These are phyloP conservation scores for Zalerion maritima DNA, from an alignment of 495 filamentous ascomycete genomes.

Conservation along the genomic window DNA sequence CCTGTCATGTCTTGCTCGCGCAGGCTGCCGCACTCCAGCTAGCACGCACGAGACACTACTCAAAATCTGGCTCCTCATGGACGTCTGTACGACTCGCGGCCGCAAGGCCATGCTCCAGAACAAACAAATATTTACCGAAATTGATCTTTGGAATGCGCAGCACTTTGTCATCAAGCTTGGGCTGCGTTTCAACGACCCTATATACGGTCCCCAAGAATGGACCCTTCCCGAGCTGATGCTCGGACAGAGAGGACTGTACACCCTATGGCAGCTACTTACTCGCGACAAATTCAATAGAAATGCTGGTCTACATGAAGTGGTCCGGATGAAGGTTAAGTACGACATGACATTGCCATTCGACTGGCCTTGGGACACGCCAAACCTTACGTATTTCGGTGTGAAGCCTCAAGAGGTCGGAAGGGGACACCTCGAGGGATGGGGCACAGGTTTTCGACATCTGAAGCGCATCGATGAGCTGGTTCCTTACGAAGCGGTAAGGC, in stretches of 20 bases:
- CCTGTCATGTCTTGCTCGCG: slow-evolving; percentile 30
- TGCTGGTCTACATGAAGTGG: slow-evolving; percentile 25
- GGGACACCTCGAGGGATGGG: slow-evolving; percentile 38
- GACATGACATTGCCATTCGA: slow-evolving; percentile 9
- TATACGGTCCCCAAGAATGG: slow-evolving; percentile 21
- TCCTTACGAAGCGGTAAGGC: slow-evolving; percentile 28
- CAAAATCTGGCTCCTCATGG: slow-evolving; percentile 56
- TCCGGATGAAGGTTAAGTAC: slow-evolving; percentile 30
- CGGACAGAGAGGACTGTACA: slow-evolving; percentile 37
- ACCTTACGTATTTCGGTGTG: slow-evolving; percentile 21
- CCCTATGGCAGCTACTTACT: slow-evolving; percentile 35
- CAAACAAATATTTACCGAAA: slow-evolving; percentile 29
- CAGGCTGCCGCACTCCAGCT: slow-evolving; percentile 36
- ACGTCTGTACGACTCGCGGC: slow-evolving; percentile 32
- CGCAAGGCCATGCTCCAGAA: slow-evolving; percentile 37
- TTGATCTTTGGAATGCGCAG: slow-evolving; percentile 38
- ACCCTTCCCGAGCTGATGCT: slow-evolving; percentile 39
- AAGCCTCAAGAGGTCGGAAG: slow-evolving; percentile 30
- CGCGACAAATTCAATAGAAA: slow-evolving; percentile 21
- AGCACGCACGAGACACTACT: slow-evolving; percentile 28
- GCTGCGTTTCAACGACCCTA: slow-evolving; percentile 40
- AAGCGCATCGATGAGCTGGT: slow-evolving; percentile 42
- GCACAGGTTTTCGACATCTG: slow-evolving; percentile 23
- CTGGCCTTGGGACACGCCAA: background rate
- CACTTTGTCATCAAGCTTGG: slow-evolving; percentile 49